These are phyloP conservation scores for Candida glucosophila DNA, from an alignment of 1,139 yeast species.

Conservation along the genomic window DNA sequence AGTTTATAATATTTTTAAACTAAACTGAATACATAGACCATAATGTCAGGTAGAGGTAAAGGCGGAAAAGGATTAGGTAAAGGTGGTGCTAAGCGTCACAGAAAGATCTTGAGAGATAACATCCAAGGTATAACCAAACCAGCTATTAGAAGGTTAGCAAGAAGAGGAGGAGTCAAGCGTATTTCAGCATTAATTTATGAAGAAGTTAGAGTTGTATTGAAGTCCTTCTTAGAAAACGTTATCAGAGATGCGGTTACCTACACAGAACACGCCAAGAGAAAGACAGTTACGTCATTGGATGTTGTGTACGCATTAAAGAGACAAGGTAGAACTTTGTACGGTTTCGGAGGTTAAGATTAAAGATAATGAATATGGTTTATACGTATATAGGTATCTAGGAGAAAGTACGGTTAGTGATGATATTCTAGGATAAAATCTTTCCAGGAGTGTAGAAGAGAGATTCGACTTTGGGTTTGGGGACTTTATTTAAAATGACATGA, in stretches of 20 bases:
- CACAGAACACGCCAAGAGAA: slow-evolving; percentile 99
- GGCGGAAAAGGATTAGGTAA: slow-evolving; percentile 99
- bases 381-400: background rate
- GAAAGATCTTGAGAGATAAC: slow-evolving; percentile 99
- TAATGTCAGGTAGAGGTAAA: slow-evolving; percentile 99
- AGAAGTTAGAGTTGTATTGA: slow-evolving; percentile 96
- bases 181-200: slow-evolving; percentile 97
- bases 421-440: slow-evolving; percentile 8
- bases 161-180: slow-evolving; percentile 99
- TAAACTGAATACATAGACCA: slow-evolving; percentile 10
- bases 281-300: slow-evolving; percentile 97
- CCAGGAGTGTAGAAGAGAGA: slow-evolving; percentile 14
- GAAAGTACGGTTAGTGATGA: background rate
- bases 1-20: background rate
- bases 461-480: slow-evolving; percentile 14
- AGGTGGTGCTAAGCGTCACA: slow-evolving; percentile 99
- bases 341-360: slow-evolving; percentile 94
- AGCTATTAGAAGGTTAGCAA: slow-evolving; percentile 99
- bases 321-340: slow-evolving; percentile 99
- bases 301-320: slow-evolving; percentile 99
- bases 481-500: slow-evolving; percentile 42
- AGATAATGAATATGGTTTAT: background rate
- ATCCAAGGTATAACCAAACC: slow-evolving; percentile 99
- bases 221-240: slow-evolving; percentile 92
- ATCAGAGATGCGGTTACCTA: slow-evolving; percentile 98